A percentile compares a stretch with the other conserved stretches of the same genome.
Evolutionary conservation across 352 stramenopile species (phyloP).

Genomic region (Globisporangium viniferum): DNA sequence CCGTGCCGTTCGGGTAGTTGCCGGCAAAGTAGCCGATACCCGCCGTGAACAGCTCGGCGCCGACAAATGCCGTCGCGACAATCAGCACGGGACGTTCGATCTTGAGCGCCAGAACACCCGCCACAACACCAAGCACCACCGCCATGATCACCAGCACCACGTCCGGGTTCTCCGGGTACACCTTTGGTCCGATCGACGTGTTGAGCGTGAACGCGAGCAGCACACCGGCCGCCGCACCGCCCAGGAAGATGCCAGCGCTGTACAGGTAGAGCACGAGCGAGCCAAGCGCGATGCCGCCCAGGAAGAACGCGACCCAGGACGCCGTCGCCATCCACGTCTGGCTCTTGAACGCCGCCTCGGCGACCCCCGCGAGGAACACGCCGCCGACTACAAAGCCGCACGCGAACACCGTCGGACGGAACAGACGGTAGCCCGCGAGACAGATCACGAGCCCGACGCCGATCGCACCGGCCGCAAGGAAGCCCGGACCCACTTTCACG

Average conservation of each 20-base stretch:
- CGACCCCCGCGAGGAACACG: constrained; percentile 30
- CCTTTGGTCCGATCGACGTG: constrained; percentile 33
- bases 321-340: constrained; percentile 34
- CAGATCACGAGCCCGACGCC: constrained; percentile 25
- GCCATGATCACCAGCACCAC: constrained; percentile 45
- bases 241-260: constrained; percentile 42
- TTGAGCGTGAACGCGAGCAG: constrained; percentile 47
- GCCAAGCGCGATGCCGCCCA: constrained; percentile 31
- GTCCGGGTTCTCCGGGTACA: constrained; percentile 42
- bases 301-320: constrained; percentile 52
- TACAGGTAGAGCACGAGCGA: constrained; percentile 40
- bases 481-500: constrained; percentile 31
- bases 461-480: constrained; percentile 36
- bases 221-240: constrained; percentile 37
- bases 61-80: constrained; percentile 48
- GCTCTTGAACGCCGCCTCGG: constrained; percentile 31
- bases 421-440: constrained; percentile 35
- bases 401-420: constrained; percentile 37
- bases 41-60: constrained; percentile 37
- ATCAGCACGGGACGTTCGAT: constrained; percentile 55
- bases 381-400: constrained; percentile 45
- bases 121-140: constrained; percentile 32
- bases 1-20: constrained; percentile 46
- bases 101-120: constrained; percentile 40
- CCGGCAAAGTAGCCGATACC: constrained; percentile 57